These are phyloP conservation scores for Malus hybrid DNA, from an alignment of 331 rosid genomes.

Conservation along the genomic window DNA sequence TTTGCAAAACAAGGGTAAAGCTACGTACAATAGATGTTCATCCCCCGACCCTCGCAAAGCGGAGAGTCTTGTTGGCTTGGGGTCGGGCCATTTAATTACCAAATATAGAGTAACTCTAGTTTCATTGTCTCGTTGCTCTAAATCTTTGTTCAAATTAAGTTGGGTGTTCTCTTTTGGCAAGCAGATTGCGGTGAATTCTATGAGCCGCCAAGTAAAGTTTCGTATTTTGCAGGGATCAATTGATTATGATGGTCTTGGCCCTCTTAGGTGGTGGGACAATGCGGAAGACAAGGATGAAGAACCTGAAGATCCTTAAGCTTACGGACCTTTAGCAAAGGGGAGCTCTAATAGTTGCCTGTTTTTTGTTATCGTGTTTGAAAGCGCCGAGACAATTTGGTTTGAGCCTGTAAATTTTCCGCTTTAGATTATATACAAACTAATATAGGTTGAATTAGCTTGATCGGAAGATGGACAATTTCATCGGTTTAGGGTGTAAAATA, in stretches of 20 bases:
- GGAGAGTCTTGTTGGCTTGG: too few species aligned
- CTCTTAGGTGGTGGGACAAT: neutral
- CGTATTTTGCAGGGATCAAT: neutral
- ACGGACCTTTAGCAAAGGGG: neutral
- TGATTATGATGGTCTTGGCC: neutral
- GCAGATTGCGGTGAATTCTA: neutral
- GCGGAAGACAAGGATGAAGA: neutral
- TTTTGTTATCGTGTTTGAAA: neutral
- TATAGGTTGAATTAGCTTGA: neutral
- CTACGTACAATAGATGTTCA: too few species aligned
- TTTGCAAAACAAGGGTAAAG: too few species aligned
- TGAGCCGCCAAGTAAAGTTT: neutral
- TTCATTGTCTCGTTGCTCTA: neutral
- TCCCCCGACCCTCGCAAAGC: too few species aligned
- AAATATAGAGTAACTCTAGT: neutral
- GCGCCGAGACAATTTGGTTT: neutral
- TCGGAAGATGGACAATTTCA: neutral
- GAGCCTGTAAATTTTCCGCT: neutral
- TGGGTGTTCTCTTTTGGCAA: neutral
- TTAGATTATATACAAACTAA: neutral
- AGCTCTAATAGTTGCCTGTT: neutral
- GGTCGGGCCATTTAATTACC: too few species aligned
- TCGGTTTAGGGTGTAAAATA: neutral
- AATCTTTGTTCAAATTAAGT: neutral
- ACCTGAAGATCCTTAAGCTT: neutral